Evolutionary conservation across 1,284 basidiomycete species (phyloP).

Genomic region (Trichosporon sp.): DNA sequence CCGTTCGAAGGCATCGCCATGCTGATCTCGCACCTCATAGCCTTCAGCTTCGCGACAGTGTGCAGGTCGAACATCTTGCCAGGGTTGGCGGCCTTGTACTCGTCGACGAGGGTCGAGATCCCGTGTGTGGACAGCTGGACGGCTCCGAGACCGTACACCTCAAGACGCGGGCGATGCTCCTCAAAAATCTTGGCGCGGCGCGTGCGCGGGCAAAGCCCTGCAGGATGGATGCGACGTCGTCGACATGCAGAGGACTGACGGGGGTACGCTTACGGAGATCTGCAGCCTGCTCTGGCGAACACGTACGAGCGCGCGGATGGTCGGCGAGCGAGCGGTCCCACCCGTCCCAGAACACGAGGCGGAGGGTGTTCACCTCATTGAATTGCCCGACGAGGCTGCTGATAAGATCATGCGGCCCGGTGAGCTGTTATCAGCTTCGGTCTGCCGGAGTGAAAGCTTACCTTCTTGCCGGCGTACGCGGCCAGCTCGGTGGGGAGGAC

Average conservation of each 20-base stretch:
- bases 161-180: not conserved
- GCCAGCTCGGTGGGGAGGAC: not conserved
- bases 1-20: not conserved
- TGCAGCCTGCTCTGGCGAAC: not conserved
- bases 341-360: slow-evolving; percentile 16
- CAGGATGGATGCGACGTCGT: not conserved
- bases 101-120: not conserved
- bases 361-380: not conserved
- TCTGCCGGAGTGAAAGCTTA: not conserved
- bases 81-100: not conserved
- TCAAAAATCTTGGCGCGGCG: not conserved
- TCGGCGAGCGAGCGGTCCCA: slow-evolving; percentile 6
- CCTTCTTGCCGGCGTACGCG: not conserved
- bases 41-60: not conserved
- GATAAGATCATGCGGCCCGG: not conserved
- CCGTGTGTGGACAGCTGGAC: not conserved
- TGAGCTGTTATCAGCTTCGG: not conserved
- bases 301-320: not conserved
- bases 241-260: not conserved
- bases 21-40: not conserved
- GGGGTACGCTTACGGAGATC: too few relatives aligned
- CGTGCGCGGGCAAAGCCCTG: not conserved
- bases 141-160: not conserved
- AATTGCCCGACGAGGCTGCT: not conserved
- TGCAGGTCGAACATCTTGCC: not conserved